Evolutionary conservation across 805 yeast genomes (phyloP), one percentile per base, ranked within the genome.

Genomic region (Zygosaccharomyces pseudorouxii): DNA sequence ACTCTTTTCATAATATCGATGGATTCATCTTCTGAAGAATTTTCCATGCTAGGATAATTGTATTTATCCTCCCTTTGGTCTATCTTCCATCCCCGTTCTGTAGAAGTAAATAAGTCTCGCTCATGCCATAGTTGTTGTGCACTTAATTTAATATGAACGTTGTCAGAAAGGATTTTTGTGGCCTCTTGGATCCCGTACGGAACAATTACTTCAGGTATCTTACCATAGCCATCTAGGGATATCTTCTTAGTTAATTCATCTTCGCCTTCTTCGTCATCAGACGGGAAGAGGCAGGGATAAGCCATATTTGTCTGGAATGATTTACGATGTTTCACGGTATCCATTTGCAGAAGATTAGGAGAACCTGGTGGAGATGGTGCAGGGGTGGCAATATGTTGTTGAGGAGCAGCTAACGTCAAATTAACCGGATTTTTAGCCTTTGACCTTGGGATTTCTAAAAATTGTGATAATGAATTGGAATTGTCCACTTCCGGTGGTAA

Each of bases 111-210:
- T 18, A 73, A 64, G 49, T 83, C 85, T 46, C 90, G 73, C 50
- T 84, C 92, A 23, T 73, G 64, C 81, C 89, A 82, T 38, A 90
- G 65, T 58, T 90, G 89, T 50, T 79, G 75, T 12, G 80, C 72
- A n/a, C 82, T 77, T 47, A 86, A 77, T 41, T 86, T 82, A 19
- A 84, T 84, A 48, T 79, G 73, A 1, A 87, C 76, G 12, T 85
- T 78, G 9, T 77, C 69, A 25, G 76, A 73, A 52, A 88, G 77
- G 7, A 92, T 76, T 11, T 77, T 77, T 20, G 87, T 75, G 0
- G 97, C 97, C 62, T 92, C 96, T 40, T 76, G 71, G 25, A 90
- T 81, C 52, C 95, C 89, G 35, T 69, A 75, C 0, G 97, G 97
- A 0, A 82, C 80, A 22, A 41, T 41, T 2, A 49, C 42, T 19